These are phyloP conservation scores for Lipomyces starkeyi DNA, from an alignment of 805 yeast species.

Conservation along the genomic window DNA sequence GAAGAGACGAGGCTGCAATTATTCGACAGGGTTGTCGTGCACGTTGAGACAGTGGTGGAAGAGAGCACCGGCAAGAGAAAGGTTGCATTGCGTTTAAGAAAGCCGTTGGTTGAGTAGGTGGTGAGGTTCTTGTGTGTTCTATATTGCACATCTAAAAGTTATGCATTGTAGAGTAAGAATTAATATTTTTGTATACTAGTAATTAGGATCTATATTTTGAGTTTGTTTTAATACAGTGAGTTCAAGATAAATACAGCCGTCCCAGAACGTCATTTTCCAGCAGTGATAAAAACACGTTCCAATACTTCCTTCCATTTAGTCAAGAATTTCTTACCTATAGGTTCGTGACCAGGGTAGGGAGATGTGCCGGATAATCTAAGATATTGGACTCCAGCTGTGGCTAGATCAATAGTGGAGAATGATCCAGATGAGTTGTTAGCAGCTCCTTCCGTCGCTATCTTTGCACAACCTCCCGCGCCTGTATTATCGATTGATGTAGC, in stretches of 20 bases:
- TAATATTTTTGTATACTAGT: neutral
- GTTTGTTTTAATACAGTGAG: neutral
- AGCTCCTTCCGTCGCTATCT: neutral
- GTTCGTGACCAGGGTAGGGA: neutral
- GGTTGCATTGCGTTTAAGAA: constrained; percentile 65
- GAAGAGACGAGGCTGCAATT: constrained; percentile 62
- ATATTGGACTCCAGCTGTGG: neutral
- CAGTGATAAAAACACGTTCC: neutral
- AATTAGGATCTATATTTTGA: neutral
- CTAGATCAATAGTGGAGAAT: constrained; percentile 1
- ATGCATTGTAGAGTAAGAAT: neutral
- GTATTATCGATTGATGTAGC: neutral
- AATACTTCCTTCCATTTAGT: constrained; percentile 1
- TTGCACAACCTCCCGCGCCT: neutral
- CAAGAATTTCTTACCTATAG: neutral
- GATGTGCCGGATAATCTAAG: neutral
- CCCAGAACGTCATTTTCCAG: neutral
- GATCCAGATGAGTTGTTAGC: neutral
- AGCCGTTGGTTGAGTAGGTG: constrained; percentile 13
- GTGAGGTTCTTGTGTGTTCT: neutral
- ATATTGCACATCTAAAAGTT: neutral
- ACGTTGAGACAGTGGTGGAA: constrained; percentile 80
- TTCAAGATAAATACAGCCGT: neutral
- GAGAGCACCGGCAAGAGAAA: constrained; percentile 90
- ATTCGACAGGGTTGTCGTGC: constrained; percentile 85